Conservation (phyloP, 169 alveolate genomes). For the Miamiensis avidus region DNA sequence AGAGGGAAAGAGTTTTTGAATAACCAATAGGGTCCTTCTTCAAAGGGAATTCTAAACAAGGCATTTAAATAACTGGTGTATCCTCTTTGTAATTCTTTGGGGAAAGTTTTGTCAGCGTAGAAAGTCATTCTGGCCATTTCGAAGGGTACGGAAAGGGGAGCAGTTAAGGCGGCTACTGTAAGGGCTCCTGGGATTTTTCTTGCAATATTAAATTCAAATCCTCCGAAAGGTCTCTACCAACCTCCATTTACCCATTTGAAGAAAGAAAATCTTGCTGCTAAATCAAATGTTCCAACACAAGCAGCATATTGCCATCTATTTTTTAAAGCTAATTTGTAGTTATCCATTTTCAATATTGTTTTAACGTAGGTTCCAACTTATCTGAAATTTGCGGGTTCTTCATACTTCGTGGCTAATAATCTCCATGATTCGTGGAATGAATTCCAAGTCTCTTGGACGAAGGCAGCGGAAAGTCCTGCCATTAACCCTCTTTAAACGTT, state of each 20-base stretch:
- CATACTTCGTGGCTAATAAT: constrained; percentile 31
- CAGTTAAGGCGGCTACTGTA: constrained; percentile 51
- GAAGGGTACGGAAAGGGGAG: constrained; percentile 63
- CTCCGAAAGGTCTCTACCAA: constrained; percentile 56
- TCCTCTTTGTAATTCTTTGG: constrained; percentile 62
- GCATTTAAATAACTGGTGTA: constrained; percentile 64
- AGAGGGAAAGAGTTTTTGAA: constrained; percentile 66
- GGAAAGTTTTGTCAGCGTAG: constrained; percentile 74
- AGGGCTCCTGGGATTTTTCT: constrained; percentile 58
- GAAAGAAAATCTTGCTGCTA: constrained; percentile 56
- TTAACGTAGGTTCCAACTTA: constrained; percentile 24
- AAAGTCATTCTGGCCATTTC: constrained; percentile 66
- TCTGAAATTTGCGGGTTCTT: constrained; percentile 28
- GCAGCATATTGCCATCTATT: constrained; percentile 45
- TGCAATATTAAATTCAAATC: constrained; percentile 54
- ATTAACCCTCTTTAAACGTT: constrained; percentile 53
- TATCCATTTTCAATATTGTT: constrained; percentile 55
- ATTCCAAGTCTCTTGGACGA: constrained; percentile 24
- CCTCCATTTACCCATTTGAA: constrained; percentile 66
- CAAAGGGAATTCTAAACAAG: constrained; percentile 68
- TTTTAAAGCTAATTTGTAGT: constrained; percentile 40
- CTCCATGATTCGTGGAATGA: constrained; percentile 34
- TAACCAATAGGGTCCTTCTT: constrained; percentile 67
- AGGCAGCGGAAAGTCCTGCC: constrained; percentile 31
- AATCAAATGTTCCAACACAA: constrained; percentile 48